phyloP scores from a whole-genome alignment of 2,329 filamentous ascomycete genomes.

The Apiospora koreana region DNA sequence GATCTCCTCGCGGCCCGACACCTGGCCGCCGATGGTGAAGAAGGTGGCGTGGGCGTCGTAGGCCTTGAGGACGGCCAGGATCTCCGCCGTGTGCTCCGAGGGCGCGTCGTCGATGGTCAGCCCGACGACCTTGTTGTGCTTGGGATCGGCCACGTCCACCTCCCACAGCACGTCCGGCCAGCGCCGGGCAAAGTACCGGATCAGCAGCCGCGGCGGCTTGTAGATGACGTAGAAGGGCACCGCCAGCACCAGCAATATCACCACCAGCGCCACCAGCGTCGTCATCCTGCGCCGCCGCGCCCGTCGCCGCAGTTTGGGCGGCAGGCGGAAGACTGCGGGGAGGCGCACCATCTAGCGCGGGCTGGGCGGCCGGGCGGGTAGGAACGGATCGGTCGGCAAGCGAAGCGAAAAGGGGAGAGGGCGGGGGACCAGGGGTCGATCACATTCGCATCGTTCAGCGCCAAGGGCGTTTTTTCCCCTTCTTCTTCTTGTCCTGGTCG shows the following conservation, averaged over 20 bases:
- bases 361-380: not conserved
- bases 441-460: not conserved
- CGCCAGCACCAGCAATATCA: conserved; percentile 35
- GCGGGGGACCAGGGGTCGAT: not conserved
- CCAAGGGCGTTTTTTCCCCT: not conserved
- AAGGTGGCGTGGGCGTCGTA: conserved; percentile 78
- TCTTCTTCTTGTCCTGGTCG: no score
- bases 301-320: conserved; percentile 57
- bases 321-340: conserved; percentile 53
- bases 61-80: conserved; percentile 66
- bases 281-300: conserved; percentile 61
- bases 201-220: conserved; percentile 73
- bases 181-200: conserved; percentile 67
- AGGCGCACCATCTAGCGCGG: conserved; percentile 30
- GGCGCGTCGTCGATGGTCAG: conserved; percentile 88
- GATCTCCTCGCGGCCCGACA: conserved; percentile 54
- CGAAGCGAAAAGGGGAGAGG: not conserved
- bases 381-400: no score
- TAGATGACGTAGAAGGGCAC: conserved; percentile 70
- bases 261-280: conserved; percentile 47
- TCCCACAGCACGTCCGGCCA: conserved; percentile 84
- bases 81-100: conserved; percentile 68
- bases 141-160: conserved; percentile 42
- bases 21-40: conserved; percentile 84
- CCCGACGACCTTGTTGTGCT: conserved; percentile 67